phyloP scores from a whole-genome alignment of 495 filamentous ascomycete species.

The Xylaria castorea region DNA sequence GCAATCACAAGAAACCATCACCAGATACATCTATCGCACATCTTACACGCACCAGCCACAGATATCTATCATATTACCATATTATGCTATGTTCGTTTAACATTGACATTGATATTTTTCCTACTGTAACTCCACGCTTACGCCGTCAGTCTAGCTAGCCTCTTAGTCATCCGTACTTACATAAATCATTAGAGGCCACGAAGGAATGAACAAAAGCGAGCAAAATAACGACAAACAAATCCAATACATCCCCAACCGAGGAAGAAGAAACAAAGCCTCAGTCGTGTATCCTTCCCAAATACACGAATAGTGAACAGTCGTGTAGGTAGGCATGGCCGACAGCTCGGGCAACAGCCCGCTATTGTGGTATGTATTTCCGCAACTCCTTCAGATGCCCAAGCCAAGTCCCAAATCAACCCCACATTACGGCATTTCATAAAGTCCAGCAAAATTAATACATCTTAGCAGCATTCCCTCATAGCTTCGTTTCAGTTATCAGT shows the following conservation, averaged over 20 bases:
- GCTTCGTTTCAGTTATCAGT: conserved; percentile 49
- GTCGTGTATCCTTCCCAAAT: not conserved
- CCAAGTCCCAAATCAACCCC: not conserved
- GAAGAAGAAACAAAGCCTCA: not conserved
- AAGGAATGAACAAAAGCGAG: not conserved
- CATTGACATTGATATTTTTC: conserved; percentile 5
- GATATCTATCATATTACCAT: not conserved
- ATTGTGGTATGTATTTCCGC: not conserved
- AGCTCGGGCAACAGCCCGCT: not conserved
- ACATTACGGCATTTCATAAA: not conserved
- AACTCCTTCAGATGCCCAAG: conserved; percentile 14
- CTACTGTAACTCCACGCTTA: conserved; percentile 2
- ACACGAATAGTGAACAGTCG: not conserved
- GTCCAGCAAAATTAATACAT: not conserved
- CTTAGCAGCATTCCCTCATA: not conserved
- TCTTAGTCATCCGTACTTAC: not conserved
- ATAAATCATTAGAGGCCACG: not conserved
- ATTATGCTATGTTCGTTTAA: not conserved
- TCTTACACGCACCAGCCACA: not conserved
- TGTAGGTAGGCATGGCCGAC: not conserved
- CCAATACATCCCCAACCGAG: not conserved
- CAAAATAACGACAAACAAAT: not conserved
- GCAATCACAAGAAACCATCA: not conserved
- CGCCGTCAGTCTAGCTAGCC: not conserved
- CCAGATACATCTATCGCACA: not conserved